phyloP scores from a whole-genome alignment of 108 stramenopile genomes.

The Stephanodiscus minutulus region DNA sequence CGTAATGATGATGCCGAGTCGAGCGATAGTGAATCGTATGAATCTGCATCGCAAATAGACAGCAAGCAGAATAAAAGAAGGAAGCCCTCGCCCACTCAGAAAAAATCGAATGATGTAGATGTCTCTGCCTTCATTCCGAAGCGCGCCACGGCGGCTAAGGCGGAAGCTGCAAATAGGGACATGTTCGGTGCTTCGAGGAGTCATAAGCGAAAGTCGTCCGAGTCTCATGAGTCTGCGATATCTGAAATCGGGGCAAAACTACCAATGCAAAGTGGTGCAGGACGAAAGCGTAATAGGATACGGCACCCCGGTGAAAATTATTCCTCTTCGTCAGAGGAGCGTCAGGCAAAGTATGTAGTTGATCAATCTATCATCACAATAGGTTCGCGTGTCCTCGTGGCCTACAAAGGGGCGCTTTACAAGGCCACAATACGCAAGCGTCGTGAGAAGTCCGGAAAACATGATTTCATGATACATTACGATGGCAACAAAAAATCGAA shows the following conservation, averaged over 20 bases:
- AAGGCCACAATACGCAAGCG: constrained; percentile 53
- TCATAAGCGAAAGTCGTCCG: constrained; percentile 29
- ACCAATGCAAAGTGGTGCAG: constrained; percentile 10
- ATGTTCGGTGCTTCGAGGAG: constrained; percentile 23
- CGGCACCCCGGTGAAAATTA: constrained; percentile 9
- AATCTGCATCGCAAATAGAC: constrained; percentile 2
- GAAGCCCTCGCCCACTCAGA: constrained; percentile 1
- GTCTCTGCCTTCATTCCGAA: constrained; percentile 35
- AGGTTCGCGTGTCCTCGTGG: constrained; percentile 48
- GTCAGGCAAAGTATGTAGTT: constrained; percentile 9
- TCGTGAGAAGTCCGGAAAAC: constrained; percentile 34
- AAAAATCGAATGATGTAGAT: background rate
- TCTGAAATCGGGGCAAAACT: constrained; percentile 4
- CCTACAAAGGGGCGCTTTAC: constrained; percentile 44
- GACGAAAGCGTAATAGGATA: constrained; percentile 23
- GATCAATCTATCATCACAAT: constrained; percentile 37
- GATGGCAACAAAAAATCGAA: constrained; percentile 59
- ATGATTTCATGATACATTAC: constrained; percentile 55
- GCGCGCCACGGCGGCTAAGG: constrained; percentile 45
- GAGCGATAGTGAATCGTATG: constrained; percentile 41
- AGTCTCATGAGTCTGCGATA: constrained; percentile 12
- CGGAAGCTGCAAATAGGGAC: constrained; percentile 47
- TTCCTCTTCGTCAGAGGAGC: constrained; percentile 20
- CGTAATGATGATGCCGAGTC: constrained; percentile 33
- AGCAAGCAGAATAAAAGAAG: background rate